Conservation (phyloP, 2,329 filamentous ascomycete genomes). For the Phaeosphaeriaceae sp. region DNA sequence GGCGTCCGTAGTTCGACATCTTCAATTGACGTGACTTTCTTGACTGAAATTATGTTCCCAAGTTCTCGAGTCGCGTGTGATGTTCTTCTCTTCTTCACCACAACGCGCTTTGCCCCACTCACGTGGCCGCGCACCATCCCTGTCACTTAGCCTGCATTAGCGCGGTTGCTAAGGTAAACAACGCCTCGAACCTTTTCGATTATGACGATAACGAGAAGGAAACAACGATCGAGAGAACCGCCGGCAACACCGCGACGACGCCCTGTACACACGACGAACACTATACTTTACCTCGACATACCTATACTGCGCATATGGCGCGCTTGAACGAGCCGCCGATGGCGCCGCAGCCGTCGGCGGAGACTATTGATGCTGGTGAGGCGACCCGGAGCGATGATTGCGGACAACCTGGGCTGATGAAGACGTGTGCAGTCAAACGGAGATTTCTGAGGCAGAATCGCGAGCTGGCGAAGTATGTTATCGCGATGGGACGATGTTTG, state of each 20-base stretch:
- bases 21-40: slow-evolving; percentile 4
- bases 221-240: slow-evolving; percentile 37
- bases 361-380: slow-evolving; percentile 66
- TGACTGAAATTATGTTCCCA: not conserved
- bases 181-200: slow-evolving; percentile 30
- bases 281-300: slow-evolving; percentile 45
- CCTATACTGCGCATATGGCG: slow-evolving; percentile 69
- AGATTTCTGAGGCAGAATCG: slow-evolving; percentile 84
- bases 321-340: slow-evolving; percentile 77
- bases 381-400: not conserved
- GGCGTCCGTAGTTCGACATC: slow-evolving; percentile 53
- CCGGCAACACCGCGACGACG: slow-evolving; percentile 19
- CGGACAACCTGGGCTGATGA: slow-evolving; percentile 59
- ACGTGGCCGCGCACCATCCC: slow-evolving; percentile 25
- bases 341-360: slow-evolving; percentile 59
- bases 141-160: slow-evolving; percentile 10
- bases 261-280: slow-evolving; percentile 6
- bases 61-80: not conserved
- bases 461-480: slow-evolving; percentile 71
- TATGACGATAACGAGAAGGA: slow-evolving; percentile 34
- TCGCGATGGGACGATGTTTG: not conserved
- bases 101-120: slow-evolving; percentile 34
- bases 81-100: not conserved
- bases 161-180: slow-evolving; percentile 47
- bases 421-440: slow-evolving; percentile 70